Evolutionary conservation across 805 yeast species (phyloP).

Genomic region (Danielia reshetovae): DNA sequence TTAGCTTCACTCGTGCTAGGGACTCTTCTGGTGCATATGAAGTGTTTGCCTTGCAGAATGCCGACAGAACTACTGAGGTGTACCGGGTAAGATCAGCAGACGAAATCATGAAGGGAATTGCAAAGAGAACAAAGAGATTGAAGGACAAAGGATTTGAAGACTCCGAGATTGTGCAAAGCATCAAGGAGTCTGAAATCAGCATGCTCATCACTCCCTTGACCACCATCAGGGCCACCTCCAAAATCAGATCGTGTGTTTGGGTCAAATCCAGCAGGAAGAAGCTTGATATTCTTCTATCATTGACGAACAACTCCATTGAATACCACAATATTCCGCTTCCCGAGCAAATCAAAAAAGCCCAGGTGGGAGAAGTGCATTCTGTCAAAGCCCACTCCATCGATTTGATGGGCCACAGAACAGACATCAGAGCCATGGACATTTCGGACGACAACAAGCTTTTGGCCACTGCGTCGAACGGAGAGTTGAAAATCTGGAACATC

Average conservation of each 20-base stretch:
- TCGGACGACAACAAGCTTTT: conserved; percentile 76
- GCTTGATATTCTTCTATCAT: conserved; percentile 59
- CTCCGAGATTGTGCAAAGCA: conserved; percentile 50
- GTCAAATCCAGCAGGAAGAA: conserved; percentile 43
- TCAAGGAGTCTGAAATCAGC: conserved; percentile 45
- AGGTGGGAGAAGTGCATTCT: conserved; percentile 39
- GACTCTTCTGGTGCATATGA: conserved; percentile 33
- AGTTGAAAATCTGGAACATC: conserved; percentile 84
- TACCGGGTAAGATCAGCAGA: conserved; percentile 72
- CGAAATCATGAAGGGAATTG: conserved; percentile 74
- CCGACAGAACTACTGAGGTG: conserved; percentile 76
- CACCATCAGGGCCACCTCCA: conserved; percentile 58
- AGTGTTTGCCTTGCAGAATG: conserved; percentile 68
- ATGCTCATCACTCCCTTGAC: conserved; percentile 68
- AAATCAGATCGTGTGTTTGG: conserved; percentile 69
- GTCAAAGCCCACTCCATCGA: conserved; percentile 59
- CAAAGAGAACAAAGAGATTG: conserved; percentile 74
- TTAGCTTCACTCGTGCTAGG: conserved; percentile 43
- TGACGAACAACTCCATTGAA: conserved; percentile 73
- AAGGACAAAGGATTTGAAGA: conserved; percentile 60
- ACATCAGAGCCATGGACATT: conserved; percentile 77
- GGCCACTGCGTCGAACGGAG: conserved; percentile 89
- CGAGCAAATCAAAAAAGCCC: conserved; percentile 50
- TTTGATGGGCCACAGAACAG: conserved; percentile 83
- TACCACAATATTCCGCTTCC: conserved; percentile 56